Evolutionary conservation across 768 basidiomycete genomes (phyloP).

Genomic region (Tricholoma flavovirens): DNA sequence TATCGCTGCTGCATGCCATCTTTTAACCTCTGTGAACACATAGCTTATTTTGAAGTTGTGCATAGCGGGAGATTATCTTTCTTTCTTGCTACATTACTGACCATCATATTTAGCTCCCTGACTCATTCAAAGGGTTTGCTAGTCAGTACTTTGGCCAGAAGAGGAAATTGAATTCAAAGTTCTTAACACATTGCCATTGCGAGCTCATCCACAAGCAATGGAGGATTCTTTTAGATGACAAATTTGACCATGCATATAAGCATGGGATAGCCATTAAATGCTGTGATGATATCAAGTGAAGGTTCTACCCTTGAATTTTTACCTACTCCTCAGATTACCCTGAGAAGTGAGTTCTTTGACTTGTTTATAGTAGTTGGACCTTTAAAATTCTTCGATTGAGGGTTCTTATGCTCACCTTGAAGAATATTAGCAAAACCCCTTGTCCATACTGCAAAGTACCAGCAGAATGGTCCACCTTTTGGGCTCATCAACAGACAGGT

Average conservation of each 20-base stretch:
- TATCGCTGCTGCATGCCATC: constrained; percentile 21
- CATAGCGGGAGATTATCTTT: neutral
- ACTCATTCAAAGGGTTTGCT: constrained; percentile 15
- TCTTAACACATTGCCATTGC: constrained; percentile 3
- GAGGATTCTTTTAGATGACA: neutral
- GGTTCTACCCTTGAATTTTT: constrained; percentile 22
- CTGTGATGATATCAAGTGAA: neutral
- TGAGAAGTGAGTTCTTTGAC: constrained; percentile 25
- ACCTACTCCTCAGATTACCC: constrained; percentile 32
- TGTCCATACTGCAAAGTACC: constrained; percentile 30
- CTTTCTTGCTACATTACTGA: neutral
- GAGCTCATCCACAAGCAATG: constrained; percentile 3
- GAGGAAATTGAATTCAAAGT: neutral
- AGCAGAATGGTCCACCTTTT: constrained; percentile 17
- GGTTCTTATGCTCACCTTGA: constrained; percentile 26
- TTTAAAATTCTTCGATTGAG: constrained; percentile 9
- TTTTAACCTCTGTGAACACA: constrained; percentile 17
- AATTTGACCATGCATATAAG: constrained; percentile 14
- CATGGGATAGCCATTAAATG: constrained; percentile 12
- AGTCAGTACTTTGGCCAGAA: neutral
- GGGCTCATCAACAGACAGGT: constrained; percentile 16
- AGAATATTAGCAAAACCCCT: constrained; percentile 24
- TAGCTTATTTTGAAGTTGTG: constrained; percentile 25
- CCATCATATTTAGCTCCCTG: constrained; percentile 10
- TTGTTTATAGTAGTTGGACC: neutral